Evolutionary conservation across 2,329 filamentous ascomycete genomes (phyloP).

Genomic region (Talaromyces sp.): DNA sequence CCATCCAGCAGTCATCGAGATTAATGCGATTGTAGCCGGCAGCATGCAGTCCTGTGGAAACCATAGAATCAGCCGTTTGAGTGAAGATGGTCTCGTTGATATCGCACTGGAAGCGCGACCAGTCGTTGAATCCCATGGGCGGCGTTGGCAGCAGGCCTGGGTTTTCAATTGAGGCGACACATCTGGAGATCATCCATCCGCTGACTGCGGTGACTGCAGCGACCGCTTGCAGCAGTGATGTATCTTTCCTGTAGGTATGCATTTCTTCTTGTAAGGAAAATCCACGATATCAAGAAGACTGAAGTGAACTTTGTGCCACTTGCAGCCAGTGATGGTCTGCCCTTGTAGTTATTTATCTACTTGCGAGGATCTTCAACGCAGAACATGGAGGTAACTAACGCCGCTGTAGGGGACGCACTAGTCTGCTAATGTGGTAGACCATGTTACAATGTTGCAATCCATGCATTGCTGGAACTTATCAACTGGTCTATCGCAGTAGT

Average conservation of each 20-base stretch:
- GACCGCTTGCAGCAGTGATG: slow-evolving; percentile 2
- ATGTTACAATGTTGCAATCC: slow-evolving; percentile 10
- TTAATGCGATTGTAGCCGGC: slow-evolving; percentile 43
- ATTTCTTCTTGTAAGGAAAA: background rate
- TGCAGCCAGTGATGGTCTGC: background rate
- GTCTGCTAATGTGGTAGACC: background rate
- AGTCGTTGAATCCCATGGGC: slow-evolving; percentile 55
- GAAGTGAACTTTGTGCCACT: background rate
- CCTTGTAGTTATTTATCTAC: background rate
- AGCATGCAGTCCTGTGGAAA: slow-evolving; percentile 39
- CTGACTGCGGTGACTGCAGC: slow-evolving; percentile 7
- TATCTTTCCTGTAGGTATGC: background rate
- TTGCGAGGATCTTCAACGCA: background rate
- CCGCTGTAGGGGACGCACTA: background rate
- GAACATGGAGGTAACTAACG: background rate
- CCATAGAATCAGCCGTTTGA: slow-evolving; percentile 48
- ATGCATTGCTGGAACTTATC: background rate
- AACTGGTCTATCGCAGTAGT: background rate
- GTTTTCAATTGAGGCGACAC: slow-evolving; percentile 22
- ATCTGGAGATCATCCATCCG: slow-evolving; percentile 11
- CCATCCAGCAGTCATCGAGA: slow-evolving; percentile 49
- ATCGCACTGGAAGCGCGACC: slow-evolving; percentile 49
- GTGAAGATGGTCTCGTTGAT: slow-evolving; percentile 50
- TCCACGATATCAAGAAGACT: background rate
- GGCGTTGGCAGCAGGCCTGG: slow-evolving; percentile 35